Conservation (phyloP, 1,284 basidiomycete genomes). For the Sporisorium reilianum region DNA sequence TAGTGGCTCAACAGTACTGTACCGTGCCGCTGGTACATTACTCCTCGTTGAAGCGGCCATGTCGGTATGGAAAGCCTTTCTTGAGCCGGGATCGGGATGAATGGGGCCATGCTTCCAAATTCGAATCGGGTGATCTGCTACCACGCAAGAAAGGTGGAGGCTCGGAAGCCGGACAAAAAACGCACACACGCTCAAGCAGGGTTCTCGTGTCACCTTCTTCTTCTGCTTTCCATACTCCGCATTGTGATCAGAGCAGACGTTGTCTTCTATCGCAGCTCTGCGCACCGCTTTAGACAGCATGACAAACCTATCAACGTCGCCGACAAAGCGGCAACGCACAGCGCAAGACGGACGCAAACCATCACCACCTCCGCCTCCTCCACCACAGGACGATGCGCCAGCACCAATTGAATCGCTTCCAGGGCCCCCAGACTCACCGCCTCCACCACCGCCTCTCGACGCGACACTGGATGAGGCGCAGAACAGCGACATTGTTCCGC, state of each 20-base stretch:
- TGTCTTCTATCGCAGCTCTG: not conserved
- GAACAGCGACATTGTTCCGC: slow-evolving; percentile 32
- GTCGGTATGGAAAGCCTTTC: not conserved
- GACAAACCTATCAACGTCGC: slow-evolving; percentile 9
- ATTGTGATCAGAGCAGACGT: not conserved
- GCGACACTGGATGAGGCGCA: slow-evolving; percentile 12
- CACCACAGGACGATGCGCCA: slow-evolving; percentile 15
- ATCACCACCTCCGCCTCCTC: slow-evolving; percentile 33
- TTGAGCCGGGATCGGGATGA: not conserved
- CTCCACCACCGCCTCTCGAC: slow-evolving; percentile 50
- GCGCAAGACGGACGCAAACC: not conserved
- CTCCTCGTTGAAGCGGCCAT: not conserved
- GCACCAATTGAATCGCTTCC: slow-evolving; percentile 7
- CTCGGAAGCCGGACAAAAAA: slow-evolving; percentile 6
- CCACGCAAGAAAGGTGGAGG: slow-evolving; percentile 30
- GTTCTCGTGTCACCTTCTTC: slow-evolving; percentile 11
- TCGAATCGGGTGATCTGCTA: slow-evolving; percentile 15
- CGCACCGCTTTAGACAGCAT: not conserved
- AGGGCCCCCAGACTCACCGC: slow-evolving; percentile 24
- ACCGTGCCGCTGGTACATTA: not conserved
- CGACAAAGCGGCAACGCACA: slow-evolving; percentile 26
- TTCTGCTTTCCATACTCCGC: not conserved
- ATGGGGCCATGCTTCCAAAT: not conserved
- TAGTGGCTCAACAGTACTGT: slow-evolving; percentile 8
- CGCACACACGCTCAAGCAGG: slow-evolving; percentile 1